Evolutionary conservation across 768 basidiomycete genomes (phyloP), one percentile per base, ranked within the genome.

Genomic region (Kwoniella dejecticola): DNA sequence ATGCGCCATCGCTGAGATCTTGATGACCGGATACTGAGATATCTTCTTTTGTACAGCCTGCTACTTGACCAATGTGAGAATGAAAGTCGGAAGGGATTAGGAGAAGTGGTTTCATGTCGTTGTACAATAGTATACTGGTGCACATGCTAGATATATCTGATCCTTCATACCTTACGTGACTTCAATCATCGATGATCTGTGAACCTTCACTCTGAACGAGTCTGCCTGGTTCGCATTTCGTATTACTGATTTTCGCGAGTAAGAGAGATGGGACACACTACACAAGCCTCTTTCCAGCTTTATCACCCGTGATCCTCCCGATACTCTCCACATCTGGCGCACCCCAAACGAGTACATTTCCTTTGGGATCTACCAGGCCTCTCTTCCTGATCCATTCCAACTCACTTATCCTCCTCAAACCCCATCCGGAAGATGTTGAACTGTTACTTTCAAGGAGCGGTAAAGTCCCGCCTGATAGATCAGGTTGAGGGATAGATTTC

Each of bases 291-390:
- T 58, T 54, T 10, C 60, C 60, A n/a, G 46, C 38, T 17, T 27
- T 48, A 29, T 67, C 68, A 30, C 60, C 60, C 1, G 52, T 45
- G 15, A 73, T 60, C 21, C 26, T 63, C 0, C 74, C 71, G 8
- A 73, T 41, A 8, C 54, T 60, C 26, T 76, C 74, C 1, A 73
- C 71, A 57, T 63, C 40, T 12, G 74, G 74, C 24, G 74, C 74
- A 1, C 71, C 74, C 74, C 74, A 76, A 27, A 76, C 71, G n/a
- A 73, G 29, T 27, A 73, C 57, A 54, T 76, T 76, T 19, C 70
- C 71, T 29, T 58, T 70, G 1, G 52, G 60, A 53, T 76, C 74
- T 17, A 73, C 71, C 63, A 57, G 56, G 4, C 74, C 74, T 30
- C 53, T 63, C 46, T 62, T 57, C 42, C 54, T 31, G 8, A 68